phyloP scores from a whole-genome alignment of 2,329 filamentous ascomycete genomes.

The Talaromyces sp. region DNA sequence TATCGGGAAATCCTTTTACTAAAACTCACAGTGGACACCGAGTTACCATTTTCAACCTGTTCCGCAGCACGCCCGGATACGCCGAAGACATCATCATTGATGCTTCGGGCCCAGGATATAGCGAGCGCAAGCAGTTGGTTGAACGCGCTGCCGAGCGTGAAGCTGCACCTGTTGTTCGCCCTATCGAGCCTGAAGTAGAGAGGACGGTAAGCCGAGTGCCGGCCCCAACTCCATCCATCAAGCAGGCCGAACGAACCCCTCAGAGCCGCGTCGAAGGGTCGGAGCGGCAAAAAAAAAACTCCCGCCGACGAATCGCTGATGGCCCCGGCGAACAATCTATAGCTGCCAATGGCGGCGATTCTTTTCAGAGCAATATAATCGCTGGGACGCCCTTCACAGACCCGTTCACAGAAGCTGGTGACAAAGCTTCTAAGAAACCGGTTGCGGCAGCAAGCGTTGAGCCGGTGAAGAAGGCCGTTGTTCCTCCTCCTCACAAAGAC shows the following conservation, averaged over 20 bases:
- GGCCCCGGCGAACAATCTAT: slow-evolving; percentile 43
- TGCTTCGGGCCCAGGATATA: slow-evolving; percentile 71
- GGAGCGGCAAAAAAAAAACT: slow-evolving; percentile 42
- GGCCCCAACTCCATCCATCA: slow-evolving; percentile 3
- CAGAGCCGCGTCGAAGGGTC: slow-evolving; percentile 20
- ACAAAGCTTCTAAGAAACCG: not conserved
- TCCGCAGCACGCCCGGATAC: slow-evolving; percentile 82
- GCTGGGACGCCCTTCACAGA: not conserved
- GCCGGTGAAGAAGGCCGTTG: slow-evolving; percentile 3
- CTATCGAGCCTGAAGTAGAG: slow-evolving; percentile 55
- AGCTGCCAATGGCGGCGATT: not conserved
- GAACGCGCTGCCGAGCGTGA: slow-evolving; percentile 73
- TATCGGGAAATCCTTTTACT: slow-evolving; percentile 85
- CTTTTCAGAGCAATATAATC: not conserved
- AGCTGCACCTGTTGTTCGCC: slow-evolving; percentile 71
- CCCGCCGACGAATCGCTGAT: slow-evolving; percentile 54
- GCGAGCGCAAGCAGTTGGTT: slow-evolving; percentile 76
- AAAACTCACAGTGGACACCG: slow-evolving; percentile 81
- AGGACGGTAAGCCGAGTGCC: slow-evolving; percentile 56
- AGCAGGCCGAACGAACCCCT: slow-evolving; percentile 5
- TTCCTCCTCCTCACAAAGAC: not conserved
- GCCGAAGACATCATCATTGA: slow-evolving; percentile 88
- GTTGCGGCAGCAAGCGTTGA: not conserved
- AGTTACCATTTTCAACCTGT: slow-evolving; percentile 90
- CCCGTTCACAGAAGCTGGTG: not conserved